Base-by-base conservation (phyloP, 2,329 filamentous ascomycete genomes). In the Fusarium agapanthi region DNA sequence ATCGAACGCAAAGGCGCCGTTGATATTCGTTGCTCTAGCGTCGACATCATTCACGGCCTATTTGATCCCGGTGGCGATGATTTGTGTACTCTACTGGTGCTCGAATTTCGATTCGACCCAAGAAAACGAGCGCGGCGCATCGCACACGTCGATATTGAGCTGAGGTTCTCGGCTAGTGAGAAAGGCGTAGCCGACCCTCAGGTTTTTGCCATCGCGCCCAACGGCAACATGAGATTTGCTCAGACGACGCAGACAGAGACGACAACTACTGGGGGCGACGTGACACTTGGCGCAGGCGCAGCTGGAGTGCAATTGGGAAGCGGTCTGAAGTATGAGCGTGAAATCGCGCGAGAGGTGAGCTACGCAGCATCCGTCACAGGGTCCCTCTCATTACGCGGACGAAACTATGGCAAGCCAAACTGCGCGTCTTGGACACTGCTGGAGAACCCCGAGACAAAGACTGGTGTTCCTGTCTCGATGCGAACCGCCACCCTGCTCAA, bases 31-130 rank as follows among this genome's bases (percentile, higher is more conserved):
- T 73, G 71, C 45, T 57, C 41, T 0, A 43, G 69, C 0, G 51
- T 67, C 35, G 55, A 64, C 10, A 44, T 55, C 1, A 7, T 62
- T 9, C 62, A 65, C n/a, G 62, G 62, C 11, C 55, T 60, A 1
- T 62, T 72, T n/a, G 70, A 65, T 7, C 55, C 59, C 9, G 69
- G 71, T 2, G 67, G 64, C 34, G 67, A 72, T 10, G 47, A 40
- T 5, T 47, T 59, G 30, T 65, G 63, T 5, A 57, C 50, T 16
- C 34, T 72, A 3, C 11, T 71, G 3, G 67, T 68, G 9, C 32
- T 72, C 2, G 40, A 58, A 11, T 71, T 54, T 30, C 43, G 41
- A 6, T 69, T 69, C 15, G 40, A 66, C 32, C 55, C 48, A 4
- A 30, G 65, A 20, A 51, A 48, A 3, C 38, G 44, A 22, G 57